phyloP scores from a whole-genome alignment of 1,139 yeast species.

The Ashbya aceris region DNA sequence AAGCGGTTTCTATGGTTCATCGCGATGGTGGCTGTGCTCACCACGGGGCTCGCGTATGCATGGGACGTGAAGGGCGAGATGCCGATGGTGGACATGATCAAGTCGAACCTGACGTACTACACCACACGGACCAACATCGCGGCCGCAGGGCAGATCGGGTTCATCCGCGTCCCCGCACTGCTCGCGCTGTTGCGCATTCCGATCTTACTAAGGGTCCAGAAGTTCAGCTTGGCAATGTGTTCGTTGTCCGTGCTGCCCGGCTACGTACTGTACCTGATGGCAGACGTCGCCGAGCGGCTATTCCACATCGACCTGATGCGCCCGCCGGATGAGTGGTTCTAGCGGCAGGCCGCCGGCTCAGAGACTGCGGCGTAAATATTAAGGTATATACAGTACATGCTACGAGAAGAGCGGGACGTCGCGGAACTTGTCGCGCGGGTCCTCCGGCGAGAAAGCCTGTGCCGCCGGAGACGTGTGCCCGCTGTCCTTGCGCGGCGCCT shows the following conservation, averaged over 20 bases:
- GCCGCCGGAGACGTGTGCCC: background rate
- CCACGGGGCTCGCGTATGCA: background rate
- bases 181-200: too few species aligned
- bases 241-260: constrained; percentile 17
- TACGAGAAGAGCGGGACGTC: constrained; percentile 2
- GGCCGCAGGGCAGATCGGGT: background rate
- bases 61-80: background rate
- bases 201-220: too few species aligned
- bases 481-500: constrained; percentile 4
- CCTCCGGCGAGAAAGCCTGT: background rate
- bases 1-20: background rate
- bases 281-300: constrained; percentile 18
- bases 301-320: constrained; percentile 22
- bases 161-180: too few species aligned
- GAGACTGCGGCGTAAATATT: background rate
- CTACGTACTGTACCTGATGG: constrained; percentile 22
- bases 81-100: background rate
- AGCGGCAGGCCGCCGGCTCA: constrained; percentile 1
- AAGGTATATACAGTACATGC: background rate
- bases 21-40: background rate
- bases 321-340: constrained; percentile 22
- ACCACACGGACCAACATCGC: background rate
- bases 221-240: too few species aligned
- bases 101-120: background rate
- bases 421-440: constrained; percentile 1